Conservation (phyloP, 2,329 filamentous ascomycete genomes). For the Microthyrium microscopicum region DNA sequence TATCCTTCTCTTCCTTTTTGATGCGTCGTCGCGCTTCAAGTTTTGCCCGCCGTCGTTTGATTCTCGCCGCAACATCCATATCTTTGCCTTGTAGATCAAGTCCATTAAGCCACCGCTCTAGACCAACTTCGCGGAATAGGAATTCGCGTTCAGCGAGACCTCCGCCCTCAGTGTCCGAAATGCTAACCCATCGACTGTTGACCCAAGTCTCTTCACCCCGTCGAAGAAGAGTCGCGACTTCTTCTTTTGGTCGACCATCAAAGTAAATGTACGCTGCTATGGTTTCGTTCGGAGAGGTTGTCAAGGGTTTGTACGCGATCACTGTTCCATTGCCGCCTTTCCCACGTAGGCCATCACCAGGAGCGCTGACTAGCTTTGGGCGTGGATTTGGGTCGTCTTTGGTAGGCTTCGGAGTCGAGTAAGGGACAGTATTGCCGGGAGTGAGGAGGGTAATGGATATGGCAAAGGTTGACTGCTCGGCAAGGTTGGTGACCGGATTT, state of each 20-base stretch:
- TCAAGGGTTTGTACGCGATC: constrained; percentile 79
- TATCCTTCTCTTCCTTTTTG: constrained; percentile 34
- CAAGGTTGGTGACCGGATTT: constrained; percentile 42
- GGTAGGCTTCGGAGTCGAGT: constrained; percentile 73
- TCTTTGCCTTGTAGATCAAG: constrained; percentile 77
- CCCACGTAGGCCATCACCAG: constrained; percentile 27
- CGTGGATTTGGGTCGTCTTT: constrained; percentile 62
- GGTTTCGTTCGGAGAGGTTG: constrained; percentile 85
- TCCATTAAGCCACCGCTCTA: constrained; percentile 93
- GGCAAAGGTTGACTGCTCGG: constrained; percentile 89
- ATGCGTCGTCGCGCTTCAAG: constrained; percentile 59
- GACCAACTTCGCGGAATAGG: constrained; percentile 85
- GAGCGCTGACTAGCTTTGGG: constrained; percentile 61
- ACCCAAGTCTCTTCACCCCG: constrained; percentile 98
- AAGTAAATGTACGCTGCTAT: constrained; percentile 99
- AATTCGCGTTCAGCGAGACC: constrained; percentile 94
- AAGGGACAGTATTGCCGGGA: constrained; percentile 73
- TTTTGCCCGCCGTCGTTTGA: constrained; percentile 44
- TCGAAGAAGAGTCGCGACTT: constrained; percentile 83
- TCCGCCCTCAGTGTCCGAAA: constrained; percentile 78
- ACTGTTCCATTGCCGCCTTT: constrained; percentile 39
- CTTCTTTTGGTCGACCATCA: constrained; percentile 85
- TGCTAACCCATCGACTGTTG: constrained; percentile 92
- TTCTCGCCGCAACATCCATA: constrained; percentile 63
- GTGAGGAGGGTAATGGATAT: constrained; percentile 95